A percentile compares a stretch with the other conserved stretches of the same genome.
Evolutionary conservation across 2,329 filamentous ascomycete species (phyloP).

Genomic region (Ophiostoma himal-ulmi): DNA sequence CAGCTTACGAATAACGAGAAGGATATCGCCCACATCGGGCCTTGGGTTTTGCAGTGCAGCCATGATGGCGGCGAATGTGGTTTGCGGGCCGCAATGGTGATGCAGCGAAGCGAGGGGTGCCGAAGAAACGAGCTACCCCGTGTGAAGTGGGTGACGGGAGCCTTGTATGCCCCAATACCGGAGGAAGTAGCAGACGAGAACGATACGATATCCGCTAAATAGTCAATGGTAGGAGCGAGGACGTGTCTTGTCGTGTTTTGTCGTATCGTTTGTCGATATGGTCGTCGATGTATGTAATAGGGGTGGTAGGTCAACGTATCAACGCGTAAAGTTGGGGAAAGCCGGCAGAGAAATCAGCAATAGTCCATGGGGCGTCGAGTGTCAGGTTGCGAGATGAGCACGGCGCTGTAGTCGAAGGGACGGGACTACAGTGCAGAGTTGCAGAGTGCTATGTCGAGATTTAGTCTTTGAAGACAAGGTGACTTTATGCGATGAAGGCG

Average conservation of each 20-base stretch:
- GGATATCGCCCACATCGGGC: slow-evolving; percentile 60
- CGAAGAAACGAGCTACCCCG: slow-evolving; percentile 5
- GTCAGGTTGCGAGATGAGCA: background rate
- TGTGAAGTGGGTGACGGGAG: background rate
- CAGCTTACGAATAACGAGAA: slow-evolving; percentile 66
- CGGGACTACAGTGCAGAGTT: background rate
- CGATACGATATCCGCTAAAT: background rate
- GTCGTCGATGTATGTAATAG: background rate
- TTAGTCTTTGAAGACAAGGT: background rate
- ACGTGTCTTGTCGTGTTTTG: background rate
- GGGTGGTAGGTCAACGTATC: background rate
- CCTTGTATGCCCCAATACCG: background rate
- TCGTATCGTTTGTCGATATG: background rate
- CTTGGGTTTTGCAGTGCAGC: slow-evolving; percentile 37
- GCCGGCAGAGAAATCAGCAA: slow-evolving; percentile 3
- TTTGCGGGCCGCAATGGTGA: slow-evolving; percentile 4
- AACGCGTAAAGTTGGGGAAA: slow-evolving; percentile 15
- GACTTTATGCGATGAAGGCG: background rate
- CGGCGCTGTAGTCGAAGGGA: background rate
- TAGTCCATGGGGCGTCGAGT: slow-evolving; percentile 5
- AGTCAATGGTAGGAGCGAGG: background rate
- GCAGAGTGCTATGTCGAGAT: background rate
- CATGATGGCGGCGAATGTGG: slow-evolving; percentile 22
- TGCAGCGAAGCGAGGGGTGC: background rate
- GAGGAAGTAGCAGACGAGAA: background rate